Percentiles rank a stretch among this genome's conserved stretches.
Evolutionary conservation across 2,329 filamentous ascomycete species (phyloP).

Genomic region (Sphaerulina populicola): DNA sequence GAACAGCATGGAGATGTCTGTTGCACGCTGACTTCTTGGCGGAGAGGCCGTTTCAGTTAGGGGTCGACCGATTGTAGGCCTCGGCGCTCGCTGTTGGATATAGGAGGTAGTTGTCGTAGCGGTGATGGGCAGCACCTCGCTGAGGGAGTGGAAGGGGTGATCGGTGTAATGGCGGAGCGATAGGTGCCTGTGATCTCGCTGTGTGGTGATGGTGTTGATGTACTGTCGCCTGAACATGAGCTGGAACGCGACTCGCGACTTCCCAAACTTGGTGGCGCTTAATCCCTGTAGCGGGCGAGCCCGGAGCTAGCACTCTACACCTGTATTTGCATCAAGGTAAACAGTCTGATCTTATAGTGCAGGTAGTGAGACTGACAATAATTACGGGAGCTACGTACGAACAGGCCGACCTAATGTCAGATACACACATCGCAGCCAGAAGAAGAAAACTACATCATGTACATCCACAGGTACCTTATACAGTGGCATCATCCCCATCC

Average conservation of each 20-base stretch:
- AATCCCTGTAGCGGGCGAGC: too few species aligned
- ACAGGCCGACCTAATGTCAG: too few species aligned
- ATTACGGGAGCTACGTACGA: too few species aligned
- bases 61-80: background rate
- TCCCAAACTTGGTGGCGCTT: background rate
- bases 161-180: background rate
- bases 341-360: too few species aligned
- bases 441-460: too few species aligned
- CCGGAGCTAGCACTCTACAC: too few species aligned
- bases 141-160: background rate
- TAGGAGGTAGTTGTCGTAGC: background rate
- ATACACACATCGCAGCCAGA: too few species aligned
- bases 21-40: constrained; percentile 2
- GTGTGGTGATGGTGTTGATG: background rate
- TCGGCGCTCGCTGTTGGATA: background rate
- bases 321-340: too few species aligned
- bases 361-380: too few species aligned
- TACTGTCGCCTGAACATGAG: background rate
- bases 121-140: background rate
- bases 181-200: background rate
- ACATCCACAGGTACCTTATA: too few species aligned
- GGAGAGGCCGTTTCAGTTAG: constrained; percentile 1
- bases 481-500: too few species aligned
- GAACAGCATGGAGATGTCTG: constrained; percentile 4
- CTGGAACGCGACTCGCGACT: background rate